These are phyloP conservation scores for Exidia glandulosa DNA, from an alignment of 768 basidiomycete genomes.

Conservation along the genomic window DNA sequence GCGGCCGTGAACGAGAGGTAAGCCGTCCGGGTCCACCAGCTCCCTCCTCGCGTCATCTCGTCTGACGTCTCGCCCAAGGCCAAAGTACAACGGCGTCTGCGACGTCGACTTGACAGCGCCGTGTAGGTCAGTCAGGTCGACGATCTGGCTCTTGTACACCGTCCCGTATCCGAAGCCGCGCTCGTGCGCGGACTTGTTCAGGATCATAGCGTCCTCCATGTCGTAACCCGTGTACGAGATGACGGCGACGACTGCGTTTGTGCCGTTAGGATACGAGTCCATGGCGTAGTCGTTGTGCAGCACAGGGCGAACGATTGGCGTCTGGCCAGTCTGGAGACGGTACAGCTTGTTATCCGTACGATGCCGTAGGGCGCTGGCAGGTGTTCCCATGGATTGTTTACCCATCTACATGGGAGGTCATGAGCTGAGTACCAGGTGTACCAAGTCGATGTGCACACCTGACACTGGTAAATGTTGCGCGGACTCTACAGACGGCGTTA, in stretches of 20 bases:
- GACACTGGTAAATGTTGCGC: slow-evolving; percentile 88
- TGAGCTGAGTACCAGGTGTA: background rate
- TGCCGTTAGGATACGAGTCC: slow-evolving; percentile 97
- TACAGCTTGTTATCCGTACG: slow-evolving; percentile 98
- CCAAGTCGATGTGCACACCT: slow-evolving; percentile 33
- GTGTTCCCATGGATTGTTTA: slow-evolving; percentile 99
- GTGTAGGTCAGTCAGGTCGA: slow-evolving; percentile 76
- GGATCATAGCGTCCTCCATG: slow-evolving; percentile 99
- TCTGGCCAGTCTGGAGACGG: slow-evolving; percentile 89
- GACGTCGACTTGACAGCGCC: slow-evolving; percentile 47
- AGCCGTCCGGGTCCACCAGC: slow-evolving; percentile 71
- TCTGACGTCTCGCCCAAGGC: slow-evolving; percentile 55
- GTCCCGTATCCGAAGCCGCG: slow-evolving; percentile 96
- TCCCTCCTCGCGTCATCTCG: slow-evolving; percentile 31
- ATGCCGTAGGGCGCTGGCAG: slow-evolving; percentile 80
- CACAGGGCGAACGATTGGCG: slow-evolving; percentile 83
- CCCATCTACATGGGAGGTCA: slow-evolving; percentile 61
- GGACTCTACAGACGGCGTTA: slow-evolving; percentile 45
- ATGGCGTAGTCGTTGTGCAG: slow-evolving; percentile 93
- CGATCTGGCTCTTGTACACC: slow-evolving; percentile 86
- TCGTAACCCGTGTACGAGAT: slow-evolving; percentile 99
- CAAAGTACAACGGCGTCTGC: slow-evolving; percentile 75
- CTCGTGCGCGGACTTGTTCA: slow-evolving; percentile 98
- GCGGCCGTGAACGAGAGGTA: slow-evolving; percentile 66
- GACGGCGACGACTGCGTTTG: slow-evolving; percentile 97